Conservation (phyloP, 2,329 filamentous ascomycete species). For the Colletotrichum coccodes region DNA sequence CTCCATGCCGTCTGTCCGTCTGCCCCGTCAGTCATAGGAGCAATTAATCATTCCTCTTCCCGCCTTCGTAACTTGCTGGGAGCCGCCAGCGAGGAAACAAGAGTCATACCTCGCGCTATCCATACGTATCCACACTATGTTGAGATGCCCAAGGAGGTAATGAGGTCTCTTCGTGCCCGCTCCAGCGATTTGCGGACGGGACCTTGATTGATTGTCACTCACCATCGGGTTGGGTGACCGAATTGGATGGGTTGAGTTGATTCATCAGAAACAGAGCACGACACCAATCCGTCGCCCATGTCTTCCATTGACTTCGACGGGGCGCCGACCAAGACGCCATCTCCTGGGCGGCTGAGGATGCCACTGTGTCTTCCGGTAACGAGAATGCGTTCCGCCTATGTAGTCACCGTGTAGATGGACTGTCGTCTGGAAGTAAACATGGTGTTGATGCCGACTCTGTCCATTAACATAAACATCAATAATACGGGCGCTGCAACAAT, state of each 20-base stretch:
- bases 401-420: constrained; percentile 4
- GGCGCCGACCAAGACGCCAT: not conserved
- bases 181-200: not conserved
- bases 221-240: constrained; percentile 6
- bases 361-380: not conserved
- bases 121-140: not conserved
- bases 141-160: not conserved
- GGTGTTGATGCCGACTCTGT: not conserved
- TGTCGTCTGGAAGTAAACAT: not conserved
- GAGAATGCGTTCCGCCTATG: not conserved
- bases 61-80: constrained; percentile 4
- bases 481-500: constrained; percentile 1
- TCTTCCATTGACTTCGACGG: constrained; percentile 10
- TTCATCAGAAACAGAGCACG: not conserved
- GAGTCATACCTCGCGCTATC: not conserved
- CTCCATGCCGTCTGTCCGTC: not conserved
- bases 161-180: constrained; percentile 4
- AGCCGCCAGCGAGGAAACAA: constrained; percentile 9
- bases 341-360: not conserved
- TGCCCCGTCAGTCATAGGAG: constrained; percentile 12
- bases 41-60: not conserved
- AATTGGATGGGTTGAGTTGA: not conserved
- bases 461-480: constrained; percentile 18
- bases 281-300: not conserved
- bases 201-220: not conserved